Evolutionary conservation across 805 yeast species (phyloP).

Genomic region (Cyberlindnera japonica): DNA sequence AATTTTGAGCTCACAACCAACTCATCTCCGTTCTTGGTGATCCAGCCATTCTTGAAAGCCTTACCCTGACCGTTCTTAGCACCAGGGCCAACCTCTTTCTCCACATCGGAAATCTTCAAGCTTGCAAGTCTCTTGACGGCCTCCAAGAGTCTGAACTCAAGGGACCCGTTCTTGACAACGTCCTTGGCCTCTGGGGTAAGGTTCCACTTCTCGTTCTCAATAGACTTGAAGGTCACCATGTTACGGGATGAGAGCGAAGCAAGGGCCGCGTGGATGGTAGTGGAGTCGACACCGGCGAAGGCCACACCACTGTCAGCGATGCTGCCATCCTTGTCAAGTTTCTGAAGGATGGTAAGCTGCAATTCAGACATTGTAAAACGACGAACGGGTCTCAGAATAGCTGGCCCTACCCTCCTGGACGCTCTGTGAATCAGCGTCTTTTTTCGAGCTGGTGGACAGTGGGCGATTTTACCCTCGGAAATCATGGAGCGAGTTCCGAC

Average conservation of each 20-base stretch:
- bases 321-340: constrained; percentile 56
- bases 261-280: constrained; percentile 74
- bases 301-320: constrained; percentile 66
- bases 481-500: no score
- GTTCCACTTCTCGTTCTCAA: constrained; percentile 72
- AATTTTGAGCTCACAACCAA: constrained; percentile 56
- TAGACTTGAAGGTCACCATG: constrained; percentile 69
- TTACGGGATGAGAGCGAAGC: constrained; percentile 80
- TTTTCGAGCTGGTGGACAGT: no score
- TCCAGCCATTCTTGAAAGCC: constrained; percentile 98
- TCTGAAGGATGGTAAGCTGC: constrained; percentile 59
- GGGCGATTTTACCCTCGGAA: no score
- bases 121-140: constrained; percentile 75
- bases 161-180: constrained; percentile 78
- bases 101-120: constrained; percentile 74
- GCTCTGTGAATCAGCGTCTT: constrained; percentile 2
- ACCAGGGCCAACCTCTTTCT: constrained; percentile 58
- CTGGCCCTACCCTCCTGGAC: background rate
- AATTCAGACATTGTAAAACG: constrained; percentile 55
- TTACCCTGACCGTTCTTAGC: constrained; percentile 95
- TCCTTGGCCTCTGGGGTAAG: constrained; percentile 81
- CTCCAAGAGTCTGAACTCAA: constrained; percentile 79
- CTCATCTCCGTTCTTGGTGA: constrained; percentile 69
- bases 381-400: background rate
- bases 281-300: constrained; percentile 64